phyloP scores from a whole-genome alignment of 768 basidiomycete genomes.

The Sutorius australiensis region DNA sequence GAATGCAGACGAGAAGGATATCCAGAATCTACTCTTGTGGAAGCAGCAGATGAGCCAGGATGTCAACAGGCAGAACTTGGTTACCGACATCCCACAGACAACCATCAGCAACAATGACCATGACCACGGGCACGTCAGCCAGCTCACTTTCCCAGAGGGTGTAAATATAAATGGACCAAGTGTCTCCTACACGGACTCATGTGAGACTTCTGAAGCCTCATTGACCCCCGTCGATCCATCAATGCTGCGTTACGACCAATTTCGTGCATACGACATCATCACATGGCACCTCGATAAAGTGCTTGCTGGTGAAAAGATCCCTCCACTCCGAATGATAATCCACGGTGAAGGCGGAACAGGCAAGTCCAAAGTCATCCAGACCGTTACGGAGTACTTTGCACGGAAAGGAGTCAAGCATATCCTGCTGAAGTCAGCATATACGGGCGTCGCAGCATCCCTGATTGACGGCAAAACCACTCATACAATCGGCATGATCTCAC shows the following conservation, averaged over 20 bases:
- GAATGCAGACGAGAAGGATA: too few relatives aligned
- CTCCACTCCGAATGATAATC: neutral
- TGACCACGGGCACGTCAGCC: neutral
- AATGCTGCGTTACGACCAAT: neutral
- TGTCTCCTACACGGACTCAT: neutral
- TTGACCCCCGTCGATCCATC: neutral
- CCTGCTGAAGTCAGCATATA: neutral
- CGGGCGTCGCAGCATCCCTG: neutral
- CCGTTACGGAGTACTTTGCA: neutral
- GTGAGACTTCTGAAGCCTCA: neutral
- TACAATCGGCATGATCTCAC: neutral
- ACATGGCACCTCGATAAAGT: neutral
- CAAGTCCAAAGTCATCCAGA: neutral
- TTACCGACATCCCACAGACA: neutral
- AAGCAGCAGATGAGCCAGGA: neutral
- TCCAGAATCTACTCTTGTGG: neutral
- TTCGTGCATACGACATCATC: neutral
- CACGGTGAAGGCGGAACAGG: neutral
- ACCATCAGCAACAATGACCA: neutral
- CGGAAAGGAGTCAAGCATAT: neutral
- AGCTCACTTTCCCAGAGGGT: neutral
- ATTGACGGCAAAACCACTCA: neutral
- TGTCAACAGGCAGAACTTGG: neutral
- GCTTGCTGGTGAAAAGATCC: neutral
- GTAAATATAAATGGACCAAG: neutral